Percentiles rank a stretch among this genome's conserved stretches.
phyloP scores from a whole-genome alignment of 192 early-diverging fungal genomes.

The Coemansia sp. region DNA sequence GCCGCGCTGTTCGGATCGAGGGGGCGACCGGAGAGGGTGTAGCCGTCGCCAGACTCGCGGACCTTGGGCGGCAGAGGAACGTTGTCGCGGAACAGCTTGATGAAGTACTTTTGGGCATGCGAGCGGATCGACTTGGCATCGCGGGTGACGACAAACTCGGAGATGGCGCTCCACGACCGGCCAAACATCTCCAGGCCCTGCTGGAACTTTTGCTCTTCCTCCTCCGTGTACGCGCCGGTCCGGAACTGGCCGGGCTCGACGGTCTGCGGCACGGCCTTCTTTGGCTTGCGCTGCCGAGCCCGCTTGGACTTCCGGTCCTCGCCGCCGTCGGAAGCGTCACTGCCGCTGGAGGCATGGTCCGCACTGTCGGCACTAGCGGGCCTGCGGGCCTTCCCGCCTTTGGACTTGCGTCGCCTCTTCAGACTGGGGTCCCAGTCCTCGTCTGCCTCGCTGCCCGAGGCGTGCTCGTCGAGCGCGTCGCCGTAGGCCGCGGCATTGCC shows the following conservation, averaged over 20 bases:
- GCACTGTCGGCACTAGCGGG: background rate
- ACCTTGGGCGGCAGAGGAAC: slow-evolving; percentile 81
- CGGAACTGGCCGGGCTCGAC: slow-evolving; percentile 46
- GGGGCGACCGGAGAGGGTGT: slow-evolving; percentile 77
- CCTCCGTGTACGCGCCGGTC: slow-evolving; percentile 71
- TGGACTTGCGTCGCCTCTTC: slow-evolving; percentile 28
- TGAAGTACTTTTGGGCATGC: slow-evolving; percentile 90
- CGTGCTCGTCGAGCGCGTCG: slow-evolving; percentile 45
- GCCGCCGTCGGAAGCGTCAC: slow-evolving; percentile 13
- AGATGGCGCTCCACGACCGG: slow-evolving; percentile 74
- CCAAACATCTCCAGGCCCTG: slow-evolving; percentile 77
- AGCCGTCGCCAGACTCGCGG: slow-evolving; percentile 61
- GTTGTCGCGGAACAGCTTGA: slow-evolving; percentile 79
- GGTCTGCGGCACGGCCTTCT: slow-evolving; percentile 24
- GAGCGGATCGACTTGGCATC: slow-evolving; percentile 79
- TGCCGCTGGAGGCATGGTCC: background rate
- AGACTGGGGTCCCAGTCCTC: slow-evolving; percentile 41
- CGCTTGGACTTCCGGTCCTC: slow-evolving; percentile 10
- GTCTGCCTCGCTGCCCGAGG: slow-evolving; percentile 37
- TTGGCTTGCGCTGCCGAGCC: slow-evolving; percentile 8
- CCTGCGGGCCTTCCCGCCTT: slow-evolving; percentile 25
- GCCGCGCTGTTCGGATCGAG: slow-evolving; percentile 85
- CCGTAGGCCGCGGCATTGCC: slow-evolving; percentile 22
- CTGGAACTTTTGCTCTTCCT: slow-evolving; percentile 67
- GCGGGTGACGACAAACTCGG: slow-evolving; percentile 67